Base-by-base conservation (phyloP, 2,329 filamentous ascomycete species). In the Cytospora chrysosperma region DNA sequence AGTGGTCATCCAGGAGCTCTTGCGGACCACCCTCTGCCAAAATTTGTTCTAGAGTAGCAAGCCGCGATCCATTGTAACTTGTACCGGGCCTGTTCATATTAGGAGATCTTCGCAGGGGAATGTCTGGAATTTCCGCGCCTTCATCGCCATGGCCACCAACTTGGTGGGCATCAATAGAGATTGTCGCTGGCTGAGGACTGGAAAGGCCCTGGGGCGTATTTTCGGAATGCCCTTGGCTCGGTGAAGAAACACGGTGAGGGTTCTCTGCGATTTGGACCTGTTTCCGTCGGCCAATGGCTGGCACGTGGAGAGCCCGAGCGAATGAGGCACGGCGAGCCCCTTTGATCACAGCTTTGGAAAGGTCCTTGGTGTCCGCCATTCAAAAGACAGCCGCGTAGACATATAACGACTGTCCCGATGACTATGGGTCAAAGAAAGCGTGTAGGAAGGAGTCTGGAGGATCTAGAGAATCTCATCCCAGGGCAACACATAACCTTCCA, bases 291-390 rank as follows among this genome's bases (percentile, higher is more conserved):
- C 47, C 37, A n/a, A 57, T 61, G 49, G 59, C 59, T 26, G 64
- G 61, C 30, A 66, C 64, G 50, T 66, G 61, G 58, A 66, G 58
- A 10, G 50, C 64, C 34, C 64, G 64, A 28, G 61, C 64, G 40
- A 66, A 53, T 13, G 64, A 66, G 26, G 64, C 57, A n/a, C 64
- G 64, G 30, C 64, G 64, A 53, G 52, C 34, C 8, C 52, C 28
- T 27, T 55, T 61, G 40, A 40, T 32, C 30, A 64, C 61, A 28
- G 43, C 27, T 50, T 64, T 66, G 24, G 53, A 56, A 51, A 13
- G 40, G 24, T 51, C 62, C 21, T 53, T 51, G 34, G n/a, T 51
- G 50, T 66, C 64, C 57, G 61, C 56, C 64, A 66, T 64, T 40
- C 54, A 54, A 53, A 37, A 26, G 13, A 24, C 50, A 12, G 34